Percentiles rank a stretch among this genome's conserved stretches.
Conservation (phyloP, 1,284 basidiomycete species). For the Malassezia japonica region DNA sequence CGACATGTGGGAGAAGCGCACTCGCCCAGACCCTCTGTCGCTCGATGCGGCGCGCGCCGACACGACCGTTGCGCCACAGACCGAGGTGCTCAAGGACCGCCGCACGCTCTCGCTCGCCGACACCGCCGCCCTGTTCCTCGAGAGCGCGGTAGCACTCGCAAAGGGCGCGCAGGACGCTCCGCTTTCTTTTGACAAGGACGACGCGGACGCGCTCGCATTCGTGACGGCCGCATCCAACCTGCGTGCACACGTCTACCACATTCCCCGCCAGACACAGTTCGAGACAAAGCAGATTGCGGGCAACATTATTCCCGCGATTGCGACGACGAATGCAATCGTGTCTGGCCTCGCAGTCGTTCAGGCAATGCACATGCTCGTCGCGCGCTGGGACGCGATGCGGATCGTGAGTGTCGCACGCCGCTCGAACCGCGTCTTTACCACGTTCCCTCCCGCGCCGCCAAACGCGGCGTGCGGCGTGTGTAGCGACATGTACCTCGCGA, state of each 20-base stretch:
- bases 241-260: constrained; percentile 78
- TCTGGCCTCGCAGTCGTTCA: constrained; percentile 88
- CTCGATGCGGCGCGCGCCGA: constrained; percentile 59
- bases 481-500: constrained; percentile 67
- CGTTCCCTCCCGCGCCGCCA: constrained; percentile 18
- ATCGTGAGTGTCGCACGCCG: constrained; percentile 26
- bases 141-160: constrained; percentile 63
- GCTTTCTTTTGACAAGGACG: constrained; percentile 94
- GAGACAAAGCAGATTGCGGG: constrained; percentile 99
- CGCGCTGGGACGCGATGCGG: constrained; percentile 22
- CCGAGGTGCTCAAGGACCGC: constrained; percentile 30
- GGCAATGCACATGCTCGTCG: constrained; percentile 65
- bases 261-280: constrained; percentile 78
- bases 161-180: constrained; percentile 62
- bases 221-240: constrained; percentile 90
- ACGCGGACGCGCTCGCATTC: constrained; percentile 90
- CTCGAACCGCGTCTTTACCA: constrained; percentile 20
- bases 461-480: constrained; percentile 64
- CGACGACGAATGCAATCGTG: constrained; percentile 95
- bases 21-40: constrained; percentile 69
- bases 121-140: constrained; percentile 34
- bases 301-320: constrained; percentile 91
- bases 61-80: not conserved
- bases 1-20: constrained; percentile 91
- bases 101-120: constrained; percentile 29